Evolutionary conservation across 176 grass and related monocot species (phyloP).

Genomic region (Tuctoria greenei): DNA sequence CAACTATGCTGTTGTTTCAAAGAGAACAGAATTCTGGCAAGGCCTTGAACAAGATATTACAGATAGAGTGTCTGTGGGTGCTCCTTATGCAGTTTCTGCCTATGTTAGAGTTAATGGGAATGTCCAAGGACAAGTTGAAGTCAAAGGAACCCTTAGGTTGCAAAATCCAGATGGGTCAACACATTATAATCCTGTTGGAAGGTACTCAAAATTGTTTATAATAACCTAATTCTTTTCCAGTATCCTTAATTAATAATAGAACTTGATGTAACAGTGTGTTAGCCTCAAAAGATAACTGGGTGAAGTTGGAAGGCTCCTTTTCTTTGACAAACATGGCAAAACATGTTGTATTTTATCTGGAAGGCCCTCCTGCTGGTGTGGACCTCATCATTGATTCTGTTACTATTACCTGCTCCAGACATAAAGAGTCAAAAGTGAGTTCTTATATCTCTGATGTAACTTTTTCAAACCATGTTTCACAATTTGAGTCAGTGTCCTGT

Average conservation of each 20-base stretch:
- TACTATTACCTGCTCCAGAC: constrained; percentile 45
- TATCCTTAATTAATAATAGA: constrained; percentile 3
- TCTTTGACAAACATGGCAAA: constrained; percentile 71
- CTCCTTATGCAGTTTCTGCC: constrained; percentile 53
- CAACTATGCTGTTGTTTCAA: constrained; percentile 82
- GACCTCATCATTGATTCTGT: constrained; percentile 85
- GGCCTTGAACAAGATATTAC: constrained; percentile 90
- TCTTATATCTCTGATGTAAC: constrained; percentile 10
- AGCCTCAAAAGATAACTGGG: constrained; percentile 66
- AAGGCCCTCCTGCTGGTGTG: constrained; percentile 76
- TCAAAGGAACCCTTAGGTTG: constrained; percentile 69
- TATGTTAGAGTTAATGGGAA: constrained; percentile 69
- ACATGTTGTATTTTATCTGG: constrained; percentile 78
- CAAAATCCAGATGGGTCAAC: constrained; percentile 58
- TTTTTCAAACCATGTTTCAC: neutral
- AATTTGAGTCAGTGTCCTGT: neutral
- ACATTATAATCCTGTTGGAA: constrained; percentile 60
- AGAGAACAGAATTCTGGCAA: constrained; percentile 80
- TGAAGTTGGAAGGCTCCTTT: constrained; percentile 93
- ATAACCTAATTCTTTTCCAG: constrained; percentile 1
- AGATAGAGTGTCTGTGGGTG: constrained; percentile 53
- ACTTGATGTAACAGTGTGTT: constrained; percentile 45
- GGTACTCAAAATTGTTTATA: constrained; percentile 49
- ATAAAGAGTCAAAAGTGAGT: constrained; percentile 48
- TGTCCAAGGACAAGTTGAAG: constrained; percentile 50